Percentiles rank a stretch among this genome's conserved stretches.
Conservation (phyloP, 305 asterid species). For the Rubia occidens region DNA sequence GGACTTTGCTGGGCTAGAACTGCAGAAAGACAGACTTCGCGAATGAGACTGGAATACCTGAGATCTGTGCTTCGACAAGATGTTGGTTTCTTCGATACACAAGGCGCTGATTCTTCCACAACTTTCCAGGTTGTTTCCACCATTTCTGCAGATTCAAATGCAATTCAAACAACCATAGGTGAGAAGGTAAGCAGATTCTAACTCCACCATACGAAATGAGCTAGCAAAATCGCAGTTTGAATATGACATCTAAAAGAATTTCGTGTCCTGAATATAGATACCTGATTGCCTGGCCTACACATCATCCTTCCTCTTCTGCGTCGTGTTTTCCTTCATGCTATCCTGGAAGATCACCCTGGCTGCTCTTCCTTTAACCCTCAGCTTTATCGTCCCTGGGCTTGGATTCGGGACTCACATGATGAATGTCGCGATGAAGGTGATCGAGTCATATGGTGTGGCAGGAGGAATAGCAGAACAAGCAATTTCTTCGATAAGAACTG, state of each 20-base stretch:
- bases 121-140: constrained; percentile 64
- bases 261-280: constrained; percentile 33
- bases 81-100: constrained; percentile 78
- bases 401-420: constrained; percentile 74
- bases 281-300: constrained; percentile 71
- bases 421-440: constrained; percentile 49
- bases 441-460: constrained; percentile 53
- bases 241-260: neutral
- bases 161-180: constrained; percentile 61
- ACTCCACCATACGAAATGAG: neutral
- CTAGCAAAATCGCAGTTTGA: neutral
- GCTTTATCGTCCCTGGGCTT: constrained; percentile 73
- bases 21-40: constrained; percentile 77
- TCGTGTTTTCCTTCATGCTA: constrained; percentile 48
- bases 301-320: constrained; percentile 74
- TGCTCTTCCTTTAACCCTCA: constrained; percentile 61
- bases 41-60: constrained; percentile 75
- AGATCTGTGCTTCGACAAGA: constrained; percentile 73
- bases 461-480: constrained; percentile 83
- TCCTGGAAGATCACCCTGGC: constrained; percentile 79
- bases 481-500: constrained; percentile 57
- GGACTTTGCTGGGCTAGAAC: constrained; percentile 93
- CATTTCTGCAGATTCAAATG: constrained; percentile 59
- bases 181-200: constrained; percentile 46
- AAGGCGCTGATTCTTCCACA: constrained; percentile 58